These are phyloP conservation scores for Omphalea diandra DNA, from an alignment of 441 rosid species.

Conservation along the genomic window DNA sequence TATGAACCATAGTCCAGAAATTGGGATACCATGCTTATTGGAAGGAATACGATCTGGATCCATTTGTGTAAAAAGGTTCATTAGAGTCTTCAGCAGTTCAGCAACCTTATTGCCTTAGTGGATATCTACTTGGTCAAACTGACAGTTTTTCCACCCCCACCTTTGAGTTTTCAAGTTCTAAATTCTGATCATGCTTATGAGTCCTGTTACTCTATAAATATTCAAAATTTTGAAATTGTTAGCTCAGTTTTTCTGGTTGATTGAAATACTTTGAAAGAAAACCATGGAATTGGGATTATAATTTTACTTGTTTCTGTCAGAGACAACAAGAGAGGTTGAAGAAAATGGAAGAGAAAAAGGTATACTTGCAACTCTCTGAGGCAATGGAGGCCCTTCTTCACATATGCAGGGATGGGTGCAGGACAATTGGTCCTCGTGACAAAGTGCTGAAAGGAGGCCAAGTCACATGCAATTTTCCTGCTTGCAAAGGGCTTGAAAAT, in stretches of 20 bases:
- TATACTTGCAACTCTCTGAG: conserved; percentile 67
- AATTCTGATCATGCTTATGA: not conserved
- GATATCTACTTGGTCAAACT: not conserved
- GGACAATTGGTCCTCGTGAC: conserved; percentile 81
- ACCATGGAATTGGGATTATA: not conserved
- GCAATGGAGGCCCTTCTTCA: conserved; percentile 91
- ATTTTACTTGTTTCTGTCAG: conserved; percentile 32
- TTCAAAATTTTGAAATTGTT: not conserved
- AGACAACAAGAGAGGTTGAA: conserved; percentile 52
- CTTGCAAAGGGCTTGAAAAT: conserved; percentile 79
- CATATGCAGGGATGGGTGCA: conserved; percentile 84
- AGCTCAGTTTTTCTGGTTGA: not conserved
- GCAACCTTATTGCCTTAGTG: not conserved
- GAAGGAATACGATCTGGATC: not conserved
- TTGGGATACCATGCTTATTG: not conserved
- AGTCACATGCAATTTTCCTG: conserved; percentile 55
- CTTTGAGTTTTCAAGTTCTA: not conserved
- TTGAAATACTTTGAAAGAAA: not conserved
- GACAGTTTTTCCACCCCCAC: conserved; percentile 1
- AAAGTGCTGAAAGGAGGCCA: conserved; percentile 55
- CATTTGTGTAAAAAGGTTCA: not conserved
- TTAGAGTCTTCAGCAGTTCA: not conserved
- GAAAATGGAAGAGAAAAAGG: conserved; percentile 59
- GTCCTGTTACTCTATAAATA: not conserved
- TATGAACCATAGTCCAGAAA: not conserved